These are phyloP conservation scores for Echria macrotheca DNA, from an alignment of 495 filamentous ascomycete species.

Conservation along the genomic window DNA sequence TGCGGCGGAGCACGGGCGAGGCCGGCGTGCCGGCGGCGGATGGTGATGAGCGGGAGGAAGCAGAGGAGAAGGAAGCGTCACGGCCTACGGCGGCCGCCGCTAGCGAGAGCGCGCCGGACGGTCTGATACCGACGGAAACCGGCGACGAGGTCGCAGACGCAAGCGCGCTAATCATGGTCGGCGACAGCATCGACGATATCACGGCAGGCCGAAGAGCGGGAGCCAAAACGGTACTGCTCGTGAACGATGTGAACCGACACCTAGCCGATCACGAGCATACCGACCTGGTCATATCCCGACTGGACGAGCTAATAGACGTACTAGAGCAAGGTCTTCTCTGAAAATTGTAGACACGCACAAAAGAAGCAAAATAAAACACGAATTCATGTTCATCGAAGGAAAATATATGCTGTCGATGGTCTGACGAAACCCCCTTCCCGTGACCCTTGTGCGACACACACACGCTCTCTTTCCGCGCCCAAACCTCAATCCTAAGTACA, in stretches of 20 bases:
- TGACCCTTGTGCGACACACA: background rate
- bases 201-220: conserved; percentile 79
- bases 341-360: too few relatives aligned
- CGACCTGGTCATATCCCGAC: conserved; percentile 57
- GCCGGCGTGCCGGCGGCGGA: conserved; percentile 18
- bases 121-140: conserved; percentile 11
- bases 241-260: conserved; percentile 72
- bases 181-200: conserved; percentile 92
- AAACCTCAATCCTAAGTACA: too few relatives aligned
- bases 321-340: conserved; percentile 64
- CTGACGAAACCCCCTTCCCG: background rate
- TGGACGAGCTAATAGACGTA: conserved; percentile 68
- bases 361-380: background rate
- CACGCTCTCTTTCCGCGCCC: too few relatives aligned
- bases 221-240: conserved; percentile 80
- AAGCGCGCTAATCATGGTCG: conserved; percentile 55
- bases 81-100: conserved; percentile 1
- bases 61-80: too few relatives aligned
- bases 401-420: conserved; percentile 10
- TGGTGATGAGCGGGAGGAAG: too few relatives aligned
- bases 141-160: conserved; percentile 40
- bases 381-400: conserved; percentile 8
- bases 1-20: conserved; percentile 44
- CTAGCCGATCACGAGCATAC: conserved; percentile 73
- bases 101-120: conserved; percentile 14